Conservation (phyloP, 2,329 filamentous ascomycete species). For the Phyllosticta citrichinensis region DNA sequence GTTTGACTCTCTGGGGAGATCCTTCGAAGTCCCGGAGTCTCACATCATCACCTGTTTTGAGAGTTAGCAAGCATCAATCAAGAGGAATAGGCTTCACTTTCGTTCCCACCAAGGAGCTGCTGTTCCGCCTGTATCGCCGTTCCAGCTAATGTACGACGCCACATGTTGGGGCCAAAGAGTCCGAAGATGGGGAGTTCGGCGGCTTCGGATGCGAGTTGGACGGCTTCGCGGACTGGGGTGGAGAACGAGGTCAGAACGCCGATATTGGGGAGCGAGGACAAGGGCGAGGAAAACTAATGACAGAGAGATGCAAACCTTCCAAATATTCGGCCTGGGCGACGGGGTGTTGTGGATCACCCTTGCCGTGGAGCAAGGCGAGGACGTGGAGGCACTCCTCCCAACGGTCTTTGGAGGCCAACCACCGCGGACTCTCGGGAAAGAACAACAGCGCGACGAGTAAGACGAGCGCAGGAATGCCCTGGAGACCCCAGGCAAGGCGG, state of each 20-base stretch:
- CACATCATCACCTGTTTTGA: not conserved
- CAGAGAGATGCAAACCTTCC: constrained; percentile 31
- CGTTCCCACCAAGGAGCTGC: constrained; percentile 31
- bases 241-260: not conserved
- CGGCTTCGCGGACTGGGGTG: constrained; percentile 7
- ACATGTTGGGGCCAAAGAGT: constrained; percentile 34
- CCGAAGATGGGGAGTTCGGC: constrained; percentile 5
- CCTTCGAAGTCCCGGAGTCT: not conserved
- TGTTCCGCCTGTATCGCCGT: constrained; percentile 50
- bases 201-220: constrained; percentile 4
- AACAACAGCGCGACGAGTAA: constrained; percentile 32
- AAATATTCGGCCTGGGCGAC: constrained; percentile 54
- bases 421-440: constrained; percentile 48
- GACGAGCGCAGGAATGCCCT: constrained; percentile 31
- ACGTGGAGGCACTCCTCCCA: constrained; percentile 54
- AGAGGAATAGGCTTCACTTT: constrained; percentile 10
- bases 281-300: not conserved
- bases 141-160: constrained; percentile 46
- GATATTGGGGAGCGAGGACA: not conserved
- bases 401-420: constrained; percentile 57
- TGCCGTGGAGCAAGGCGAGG: constrained; percentile 47
- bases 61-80: not conserved
- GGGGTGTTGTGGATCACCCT: constrained; percentile 45
- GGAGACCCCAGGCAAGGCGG: constrained; percentile 34
- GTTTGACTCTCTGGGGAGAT: not conserved